Evolutionary conservation across 805 yeast genomes (phyloP).

Genomic region (Lipomyces yamadae): DNA sequence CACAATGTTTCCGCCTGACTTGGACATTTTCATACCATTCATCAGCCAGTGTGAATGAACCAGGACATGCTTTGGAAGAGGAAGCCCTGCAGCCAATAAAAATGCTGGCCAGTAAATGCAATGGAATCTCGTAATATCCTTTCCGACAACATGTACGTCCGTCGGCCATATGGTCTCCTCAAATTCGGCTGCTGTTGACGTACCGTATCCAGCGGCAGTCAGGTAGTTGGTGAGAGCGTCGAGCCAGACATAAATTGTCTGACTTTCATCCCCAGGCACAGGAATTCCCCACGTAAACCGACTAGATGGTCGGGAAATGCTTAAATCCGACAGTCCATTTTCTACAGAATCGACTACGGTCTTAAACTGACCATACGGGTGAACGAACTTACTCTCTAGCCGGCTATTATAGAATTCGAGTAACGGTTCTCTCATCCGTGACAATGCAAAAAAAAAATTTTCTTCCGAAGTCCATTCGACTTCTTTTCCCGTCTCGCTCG

Average conservation of each 20-base stretch:
- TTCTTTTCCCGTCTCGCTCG: constrained; percentile 72
- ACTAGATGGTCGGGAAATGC: constrained; percentile 82
- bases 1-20: constrained; percentile 89
- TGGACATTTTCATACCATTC: constrained; percentile 91
- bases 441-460: constrained; percentile 83
- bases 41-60: constrained; percentile 96
- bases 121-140: constrained; percentile 88
- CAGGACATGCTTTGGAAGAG: constrained; percentile 71
- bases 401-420: constrained; percentile 52
- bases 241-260: constrained; percentile 93
- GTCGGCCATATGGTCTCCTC: constrained; percentile 60
- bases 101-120: constrained; percentile 94
- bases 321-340: constrained; percentile 63
- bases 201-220: constrained; percentile 70
- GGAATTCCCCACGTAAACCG: constrained; percentile 87
- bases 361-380: constrained; percentile 62
- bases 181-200: constrained; percentile 33
- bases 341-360: constrained; percentile 64
- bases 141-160: constrained; percentile 79
- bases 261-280: constrained; percentile 79
- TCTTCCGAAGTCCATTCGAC: constrained; percentile 78
- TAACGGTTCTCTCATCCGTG: constrained; percentile 61
- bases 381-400: constrained; percentile 61
- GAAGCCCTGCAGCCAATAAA: constrained; percentile 77
- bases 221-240: constrained; percentile 89